Percentiles rank a stretch among this genome's conserved stretches.
These are phyloP conservation scores for Trichoderma asperelloides DNA, from an alignment of 495 filamentous ascomycete species.

Conservation along the genomic window DNA sequence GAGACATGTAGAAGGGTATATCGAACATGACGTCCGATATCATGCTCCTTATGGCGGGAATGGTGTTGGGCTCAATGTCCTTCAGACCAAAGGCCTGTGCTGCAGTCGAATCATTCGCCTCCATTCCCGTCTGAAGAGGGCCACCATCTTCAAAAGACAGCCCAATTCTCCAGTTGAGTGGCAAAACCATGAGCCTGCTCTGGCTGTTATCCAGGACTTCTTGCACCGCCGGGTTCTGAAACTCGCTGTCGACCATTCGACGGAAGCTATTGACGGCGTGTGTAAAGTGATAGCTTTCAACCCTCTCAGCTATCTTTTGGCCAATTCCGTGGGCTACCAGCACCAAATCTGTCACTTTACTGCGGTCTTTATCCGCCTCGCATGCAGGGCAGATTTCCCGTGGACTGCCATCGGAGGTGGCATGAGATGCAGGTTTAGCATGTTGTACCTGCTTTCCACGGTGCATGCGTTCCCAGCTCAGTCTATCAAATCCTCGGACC, in stretches of 20 bases:
- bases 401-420: constrained; percentile 21
- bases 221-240: constrained; percentile 63
- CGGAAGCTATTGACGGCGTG: constrained; percentile 88
- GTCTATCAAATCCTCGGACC: constrained; percentile 74
- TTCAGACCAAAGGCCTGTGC: constrained; percentile 65
- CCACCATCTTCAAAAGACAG: constrained; percentile 75
- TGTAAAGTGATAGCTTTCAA: constrained; percentile 95
- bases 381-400: constrained; percentile 36
- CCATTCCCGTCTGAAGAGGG: constrained; percentile 38
- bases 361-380: constrained; percentile 51
- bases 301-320: constrained; percentile 89
- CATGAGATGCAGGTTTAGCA: constrained; percentile 11
- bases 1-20: constrained; percentile 92
- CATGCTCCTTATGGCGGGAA: constrained; percentile 79
- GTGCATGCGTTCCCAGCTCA: constrained; percentile 67
- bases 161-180: constrained; percentile 79
- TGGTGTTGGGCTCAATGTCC: constrained; percentile 86
- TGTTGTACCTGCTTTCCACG: constrained; percentile 37
- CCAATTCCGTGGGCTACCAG: constrained; percentile 93
- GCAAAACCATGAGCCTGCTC: constrained; percentile 48
- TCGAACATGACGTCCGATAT: constrained; percentile 97
- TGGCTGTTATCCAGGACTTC: constrained; percentile 59
- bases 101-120: constrained; percentile 35
- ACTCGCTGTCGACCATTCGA: constrained; percentile 76
- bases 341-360: constrained; percentile 75